These are phyloP conservation scores for Trametes cingulata DNA, from an alignment of 768 basidiomycete species.

Conservation along the genomic window DNA sequence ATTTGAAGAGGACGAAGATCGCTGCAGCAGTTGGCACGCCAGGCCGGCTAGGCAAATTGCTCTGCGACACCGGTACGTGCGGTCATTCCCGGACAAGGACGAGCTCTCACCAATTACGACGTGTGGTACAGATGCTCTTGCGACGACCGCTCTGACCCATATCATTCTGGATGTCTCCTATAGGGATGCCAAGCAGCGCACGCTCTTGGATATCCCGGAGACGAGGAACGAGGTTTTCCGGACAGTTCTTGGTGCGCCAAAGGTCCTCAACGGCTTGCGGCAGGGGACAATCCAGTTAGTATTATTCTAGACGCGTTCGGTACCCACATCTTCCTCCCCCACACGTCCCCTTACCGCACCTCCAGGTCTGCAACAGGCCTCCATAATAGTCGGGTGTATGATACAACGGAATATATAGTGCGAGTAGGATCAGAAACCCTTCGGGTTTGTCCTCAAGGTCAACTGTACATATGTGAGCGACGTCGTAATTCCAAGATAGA, in stretches of 20 bases:
- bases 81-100: not conserved
- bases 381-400: slow-evolving; percentile 23
- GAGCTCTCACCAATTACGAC: not conserved
- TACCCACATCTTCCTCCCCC: slow-evolving; percentile 9
- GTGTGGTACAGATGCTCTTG: slow-evolving; percentile 58
- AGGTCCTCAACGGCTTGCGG: slow-evolving; percentile 61
- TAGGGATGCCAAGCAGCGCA: slow-evolving; percentile 74
- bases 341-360: slow-evolving; percentile 14
- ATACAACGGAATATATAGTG: slow-evolving; percentile 14
- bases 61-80: slow-evolving; percentile 64
- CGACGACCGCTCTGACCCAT: slow-evolving; percentile 75
- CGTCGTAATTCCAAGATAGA: not conserved
- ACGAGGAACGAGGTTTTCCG: slow-evolving; percentile 80
- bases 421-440: slow-evolving; percentile 69
- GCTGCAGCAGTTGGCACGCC: slow-evolving; percentile 92
- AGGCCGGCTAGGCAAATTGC: slow-evolving; percentile 83
- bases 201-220: slow-evolving; percentile 80
- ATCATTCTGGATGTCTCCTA: slow-evolving; percentile 78
- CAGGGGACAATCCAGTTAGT: slow-evolving; percentile 80
- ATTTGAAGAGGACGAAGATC: slow-evolving; percentile 83
- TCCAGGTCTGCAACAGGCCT: slow-evolving; percentile 22
- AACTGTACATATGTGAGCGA: slow-evolving; percentile 47
- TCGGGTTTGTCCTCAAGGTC: slow-evolving; percentile 85
- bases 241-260: slow-evolving; percentile 63
- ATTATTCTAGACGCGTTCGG: slow-evolving; percentile 22